phyloP scores from a whole-genome alignment of 768 basidiomycete genomes.

The Pisolithus microcarpus region DNA sequence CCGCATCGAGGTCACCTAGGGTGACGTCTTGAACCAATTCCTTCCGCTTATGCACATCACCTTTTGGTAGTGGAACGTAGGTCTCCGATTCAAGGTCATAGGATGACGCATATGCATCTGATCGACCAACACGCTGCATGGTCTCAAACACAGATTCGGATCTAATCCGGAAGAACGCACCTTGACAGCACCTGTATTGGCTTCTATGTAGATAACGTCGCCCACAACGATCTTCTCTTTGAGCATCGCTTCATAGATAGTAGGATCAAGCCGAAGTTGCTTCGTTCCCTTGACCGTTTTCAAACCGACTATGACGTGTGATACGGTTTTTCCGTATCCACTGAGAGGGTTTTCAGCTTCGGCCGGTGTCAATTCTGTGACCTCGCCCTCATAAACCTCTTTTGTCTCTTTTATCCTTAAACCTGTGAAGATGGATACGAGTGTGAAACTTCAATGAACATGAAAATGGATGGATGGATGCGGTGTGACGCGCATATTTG shows the following conservation, averaged over 20 bases:
- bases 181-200: slow-evolving; percentile 92
- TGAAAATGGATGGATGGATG: background rate
- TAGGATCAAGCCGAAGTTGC: slow-evolving; percentile 88
- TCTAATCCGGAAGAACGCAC: slow-evolving; percentile 32
- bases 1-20: slow-evolving; percentile 90
- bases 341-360: slow-evolving; percentile 96
- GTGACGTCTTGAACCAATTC: slow-evolving; percentile 95
- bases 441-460: background rate
- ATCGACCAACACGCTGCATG: slow-evolving; percentile 82
- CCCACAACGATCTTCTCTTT: slow-evolving; percentile 97
- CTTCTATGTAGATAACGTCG: slow-evolving; percentile 94
- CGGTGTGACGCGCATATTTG: slow-evolving; percentile 5
- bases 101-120: slow-evolving; percentile 94
- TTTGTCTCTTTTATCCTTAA: slow-evolving; percentile 98
- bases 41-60: slow-evolving; percentile 93
- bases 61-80: slow-evolving; percentile 95
- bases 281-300: slow-evolving; percentile 94
- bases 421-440: slow-evolving; percentile 31
- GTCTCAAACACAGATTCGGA: background rate
- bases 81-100: slow-evolving; percentile 98
- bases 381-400: slow-evolving; percentile 97
- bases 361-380: slow-evolving; percentile 92
- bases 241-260: slow-evolving; percentile 93
- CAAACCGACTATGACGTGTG: slow-evolving; percentile 93
- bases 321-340: slow-evolving; percentile 97